These are phyloP conservation scores for Colletotrichum brevisporum DNA, from an alignment of 2,329 filamentous ascomycete species.

Conservation along the genomic window DNA sequence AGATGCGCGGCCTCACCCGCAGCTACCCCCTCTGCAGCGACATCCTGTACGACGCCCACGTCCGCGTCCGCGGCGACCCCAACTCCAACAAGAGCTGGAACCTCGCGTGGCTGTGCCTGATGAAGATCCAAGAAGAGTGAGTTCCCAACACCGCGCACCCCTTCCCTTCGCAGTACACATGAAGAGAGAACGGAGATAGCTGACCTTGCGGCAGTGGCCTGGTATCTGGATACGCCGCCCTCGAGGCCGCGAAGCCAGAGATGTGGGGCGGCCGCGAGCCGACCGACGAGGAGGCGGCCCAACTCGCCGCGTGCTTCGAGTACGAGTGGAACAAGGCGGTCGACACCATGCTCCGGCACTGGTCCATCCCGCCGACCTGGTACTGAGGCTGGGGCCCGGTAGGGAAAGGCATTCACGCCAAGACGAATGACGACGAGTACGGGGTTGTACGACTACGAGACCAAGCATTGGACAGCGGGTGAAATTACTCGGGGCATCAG, in stretches of 20 bases:
- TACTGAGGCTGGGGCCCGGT: constrained; percentile 49
- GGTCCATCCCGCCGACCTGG: constrained; percentile 73
- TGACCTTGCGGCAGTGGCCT: constrained; percentile 62
- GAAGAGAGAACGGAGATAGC: background rate
- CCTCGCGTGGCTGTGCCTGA: constrained; percentile 79
- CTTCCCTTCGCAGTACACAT: background rate
- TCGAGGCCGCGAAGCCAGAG: constrained; percentile 72
- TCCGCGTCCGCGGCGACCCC: constrained; percentile 74
- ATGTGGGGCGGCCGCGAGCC: constrained; percentile 79
- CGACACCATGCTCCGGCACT: constrained; percentile 77
- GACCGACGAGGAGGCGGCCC: constrained; percentile 66
- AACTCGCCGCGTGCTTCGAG: constrained; percentile 74
- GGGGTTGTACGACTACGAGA: constrained; percentile 51
- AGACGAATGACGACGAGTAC: constrained; percentile 66
- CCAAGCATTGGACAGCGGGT: background rate
- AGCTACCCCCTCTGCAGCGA: constrained; percentile 78
- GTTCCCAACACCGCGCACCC: constrained; percentile 45
- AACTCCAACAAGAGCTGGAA: constrained; percentile 81
- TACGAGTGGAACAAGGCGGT: constrained; percentile 78
- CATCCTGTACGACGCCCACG: constrained; percentile 75
- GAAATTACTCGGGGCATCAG: background rate
- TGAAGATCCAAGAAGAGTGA: constrained; percentile 76
- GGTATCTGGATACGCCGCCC: constrained; percentile 71
- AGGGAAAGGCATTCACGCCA: constrained; percentile 47
- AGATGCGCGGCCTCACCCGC: constrained; percentile 77